Conservation (phyloP, 768 basidiomycete species). For the Roridomyces roridus region DNA sequence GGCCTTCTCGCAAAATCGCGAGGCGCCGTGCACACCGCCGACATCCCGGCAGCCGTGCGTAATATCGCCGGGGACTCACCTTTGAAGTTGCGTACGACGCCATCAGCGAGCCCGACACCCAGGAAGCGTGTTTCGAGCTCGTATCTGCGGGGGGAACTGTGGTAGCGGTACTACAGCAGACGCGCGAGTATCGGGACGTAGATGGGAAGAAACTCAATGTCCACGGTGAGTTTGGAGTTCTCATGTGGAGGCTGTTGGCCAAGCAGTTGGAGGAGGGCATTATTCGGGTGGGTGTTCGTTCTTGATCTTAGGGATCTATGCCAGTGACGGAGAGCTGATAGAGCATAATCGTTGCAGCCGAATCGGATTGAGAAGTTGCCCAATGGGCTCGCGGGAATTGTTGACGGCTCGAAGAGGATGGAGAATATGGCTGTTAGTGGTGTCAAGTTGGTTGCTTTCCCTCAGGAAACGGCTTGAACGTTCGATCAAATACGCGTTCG, state of each 20-base stretch:
- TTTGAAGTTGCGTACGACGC: conserved; percentile 10
- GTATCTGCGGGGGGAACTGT: neutral
- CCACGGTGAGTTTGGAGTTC: conserved; percentile 27
- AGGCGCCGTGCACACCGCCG: neutral
- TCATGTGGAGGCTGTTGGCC: conserved; percentile 26
- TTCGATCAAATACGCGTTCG: too few relatives aligned
- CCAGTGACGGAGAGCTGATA: too few relatives aligned
- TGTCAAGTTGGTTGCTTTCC: conserved; percentile 18
- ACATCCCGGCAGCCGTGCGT: neutral
- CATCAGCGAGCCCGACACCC: conserved; percentile 1
- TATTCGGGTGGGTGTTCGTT: conserved; percentile 16
- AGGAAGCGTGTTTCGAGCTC: neutral
- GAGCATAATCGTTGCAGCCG: conserved; percentile 43
- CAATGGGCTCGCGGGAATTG: conserved; percentile 51
- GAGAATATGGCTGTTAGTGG: conserved; percentile 9
- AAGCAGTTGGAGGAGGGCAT: conserved; percentile 39
- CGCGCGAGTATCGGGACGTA: neutral
- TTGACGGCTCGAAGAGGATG: conserved; percentile 40
- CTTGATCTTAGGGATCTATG: neutral
- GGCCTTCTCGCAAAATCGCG: conserved; percentile 18
- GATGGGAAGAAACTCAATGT: neutral
- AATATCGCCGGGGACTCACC: neutral
- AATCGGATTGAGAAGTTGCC: conserved; percentile 49
- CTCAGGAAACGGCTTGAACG: conserved; percentile 6
- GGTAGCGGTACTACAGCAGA: neutral